A percentile compares a stretch with the other conserved stretches of the same genome.
Conservation (phyloP, 305 asterid genomes). For the Lippia alba region DNA sequence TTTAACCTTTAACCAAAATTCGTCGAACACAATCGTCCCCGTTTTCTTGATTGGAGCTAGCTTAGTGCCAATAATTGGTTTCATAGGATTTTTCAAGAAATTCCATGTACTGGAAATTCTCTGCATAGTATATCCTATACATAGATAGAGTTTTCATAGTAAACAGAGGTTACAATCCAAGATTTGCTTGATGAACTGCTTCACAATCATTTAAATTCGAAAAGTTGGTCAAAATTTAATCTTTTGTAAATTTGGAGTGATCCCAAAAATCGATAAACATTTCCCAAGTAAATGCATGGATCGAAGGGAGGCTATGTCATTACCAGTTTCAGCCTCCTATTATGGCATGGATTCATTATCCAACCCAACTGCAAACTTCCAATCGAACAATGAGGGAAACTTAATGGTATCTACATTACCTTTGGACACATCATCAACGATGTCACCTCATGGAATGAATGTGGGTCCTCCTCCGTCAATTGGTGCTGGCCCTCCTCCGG, state of each 20-base stretch:
- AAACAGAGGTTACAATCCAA: conserved; percentile 19
- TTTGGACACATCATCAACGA: conserved; percentile 46
- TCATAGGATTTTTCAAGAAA: background rate
- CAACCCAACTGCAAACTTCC: conserved; percentile 27
- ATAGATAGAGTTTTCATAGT: conserved; percentile 15
- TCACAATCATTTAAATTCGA: background rate
- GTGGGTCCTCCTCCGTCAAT: conserved; percentile 40
- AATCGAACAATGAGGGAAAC: conserved; percentile 24
- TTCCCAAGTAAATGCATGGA: conserved; percentile 39
- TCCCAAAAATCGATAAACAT: background rate
- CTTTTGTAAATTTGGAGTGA: conserved; percentile 30
- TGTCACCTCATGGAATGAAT: conserved; percentile 43
- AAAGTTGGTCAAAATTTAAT: background rate
- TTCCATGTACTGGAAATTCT: background rate
- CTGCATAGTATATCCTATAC: background rate
- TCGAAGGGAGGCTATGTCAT: conserved; percentile 39
- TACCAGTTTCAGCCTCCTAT: conserved; percentile 54
- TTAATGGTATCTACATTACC: conserved; percentile 38
- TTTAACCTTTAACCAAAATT: background rate
- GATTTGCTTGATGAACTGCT: conserved; percentile 17
- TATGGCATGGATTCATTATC: conserved; percentile 42
- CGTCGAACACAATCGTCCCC: background rate
- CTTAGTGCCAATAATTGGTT: conserved; percentile 6
- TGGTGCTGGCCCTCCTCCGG: conserved; percentile 52
- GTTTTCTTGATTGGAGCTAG: conserved; percentile 7